These are phyloP conservation scores for Malus orientalis DNA, from an alignment of 306 rosid genomes.

Conservation along the genomic window DNA sequence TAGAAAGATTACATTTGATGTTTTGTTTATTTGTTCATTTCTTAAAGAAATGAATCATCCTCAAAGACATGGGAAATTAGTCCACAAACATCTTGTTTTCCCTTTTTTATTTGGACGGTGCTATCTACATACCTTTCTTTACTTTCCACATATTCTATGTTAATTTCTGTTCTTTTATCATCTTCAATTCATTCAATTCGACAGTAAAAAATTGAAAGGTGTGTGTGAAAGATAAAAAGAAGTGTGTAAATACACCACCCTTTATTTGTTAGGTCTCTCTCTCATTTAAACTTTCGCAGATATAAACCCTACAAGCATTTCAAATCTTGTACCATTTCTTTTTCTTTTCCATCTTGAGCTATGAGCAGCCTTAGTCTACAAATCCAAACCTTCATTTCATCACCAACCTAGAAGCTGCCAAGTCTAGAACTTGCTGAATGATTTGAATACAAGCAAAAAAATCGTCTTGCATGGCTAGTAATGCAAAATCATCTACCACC, in stretches of 20 bases:
- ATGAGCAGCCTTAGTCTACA: conserved; percentile 2
- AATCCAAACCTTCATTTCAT: not conserved
- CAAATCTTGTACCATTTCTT: conserved; percentile 13
- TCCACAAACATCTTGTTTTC: conserved; percentile 27
- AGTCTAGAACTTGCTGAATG: conserved; percentile 20
- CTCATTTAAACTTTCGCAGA: conserved; percentile 18
- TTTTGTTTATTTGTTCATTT: not conserved
- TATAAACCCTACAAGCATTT: conserved; percentile 26
- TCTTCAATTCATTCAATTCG: too few species aligned
- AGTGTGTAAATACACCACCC: too few species aligned
- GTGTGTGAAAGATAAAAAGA: too few species aligned
- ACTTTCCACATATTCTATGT: too few species aligned
- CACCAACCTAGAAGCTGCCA: not conserved
- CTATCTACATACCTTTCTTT: too few species aligned
- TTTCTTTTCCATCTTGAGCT: conserved; percentile 7
- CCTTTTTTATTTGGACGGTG: conserved; percentile 16
- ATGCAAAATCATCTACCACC: conserved; percentile 23
- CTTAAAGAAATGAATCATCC: conserved; percentile 3
- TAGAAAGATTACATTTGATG: not conserved
- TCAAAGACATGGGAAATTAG: conserved; percentile 26
- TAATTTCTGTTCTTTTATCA: too few species aligned
- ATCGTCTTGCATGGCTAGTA: conserved; percentile 54
- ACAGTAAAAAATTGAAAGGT: too few species aligned
- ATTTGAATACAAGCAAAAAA: conserved; percentile 1
- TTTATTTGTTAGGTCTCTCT: not conserved